Conservation (phyloP, 768 basidiomycete genomes). For the Megacollybia marginata region DNA sequence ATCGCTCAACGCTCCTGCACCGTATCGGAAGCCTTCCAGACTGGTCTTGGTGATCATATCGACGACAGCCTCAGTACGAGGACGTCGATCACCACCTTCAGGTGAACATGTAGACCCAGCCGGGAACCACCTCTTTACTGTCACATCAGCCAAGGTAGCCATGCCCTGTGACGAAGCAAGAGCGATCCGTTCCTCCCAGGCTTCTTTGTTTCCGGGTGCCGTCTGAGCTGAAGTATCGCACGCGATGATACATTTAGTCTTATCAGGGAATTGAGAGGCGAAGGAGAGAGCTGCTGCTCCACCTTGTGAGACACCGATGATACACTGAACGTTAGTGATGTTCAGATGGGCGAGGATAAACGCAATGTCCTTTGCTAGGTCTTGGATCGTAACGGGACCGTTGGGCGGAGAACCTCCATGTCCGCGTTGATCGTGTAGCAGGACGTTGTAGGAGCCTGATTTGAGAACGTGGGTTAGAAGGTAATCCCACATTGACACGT, state of each 20-base stretch:
- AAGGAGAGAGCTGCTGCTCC: conserved; percentile 45
- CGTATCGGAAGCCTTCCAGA: conserved; percentile 36
- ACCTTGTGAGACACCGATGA: conserved; percentile 50
- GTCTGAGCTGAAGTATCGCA: conserved; percentile 42
- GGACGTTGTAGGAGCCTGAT: conserved; percentile 33
- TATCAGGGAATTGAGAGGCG: conserved; percentile 25
- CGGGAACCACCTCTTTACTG: conserved; percentile 45
- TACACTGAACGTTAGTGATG: conserved; percentile 29
- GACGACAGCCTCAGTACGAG: conserved; percentile 19
- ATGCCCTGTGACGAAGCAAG: conserved; percentile 33
- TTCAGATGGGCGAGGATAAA: conserved; percentile 25
- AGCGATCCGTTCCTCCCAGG: conserved; percentile 40
- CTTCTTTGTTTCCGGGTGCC: conserved; percentile 35
- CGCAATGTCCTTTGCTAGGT: conserved; percentile 38
- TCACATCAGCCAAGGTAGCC: conserved; percentile 30
- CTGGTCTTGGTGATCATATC: conserved; percentile 32
- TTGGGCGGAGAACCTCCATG: conserved; percentile 33
- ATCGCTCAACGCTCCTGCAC: conserved; percentile 35
- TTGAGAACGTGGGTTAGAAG: conserved; percentile 33
- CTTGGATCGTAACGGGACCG: conserved; percentile 28
- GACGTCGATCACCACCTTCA: conserved; percentile 8
- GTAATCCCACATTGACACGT: conserved; percentile 39
- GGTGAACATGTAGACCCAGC: conserved; percentile 22
- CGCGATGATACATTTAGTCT: conserved; percentile 33
- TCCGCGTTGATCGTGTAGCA: conserved; percentile 45